Evolutionary conservation across 768 basidiomycete genomes (phyloP).

Genomic region (Rickenella mellea): DNA sequence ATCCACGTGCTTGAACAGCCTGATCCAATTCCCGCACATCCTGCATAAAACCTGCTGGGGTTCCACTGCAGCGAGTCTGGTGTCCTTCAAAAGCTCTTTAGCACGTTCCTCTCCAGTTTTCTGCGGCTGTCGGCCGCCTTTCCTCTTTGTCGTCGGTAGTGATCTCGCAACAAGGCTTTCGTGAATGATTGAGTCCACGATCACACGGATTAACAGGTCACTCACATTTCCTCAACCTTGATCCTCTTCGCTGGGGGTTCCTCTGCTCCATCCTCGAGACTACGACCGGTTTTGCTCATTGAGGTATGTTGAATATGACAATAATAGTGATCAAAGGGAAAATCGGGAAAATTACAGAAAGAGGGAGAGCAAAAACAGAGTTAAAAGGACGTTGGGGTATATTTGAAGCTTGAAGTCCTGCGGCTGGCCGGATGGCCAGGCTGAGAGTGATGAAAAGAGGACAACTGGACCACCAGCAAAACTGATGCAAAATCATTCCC

Average conservation of each 20-base stretch:
- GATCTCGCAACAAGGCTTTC: not conserved
- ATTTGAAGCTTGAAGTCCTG: too few relatives aligned
- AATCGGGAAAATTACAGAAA: too few relatives aligned
- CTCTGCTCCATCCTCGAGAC: not conserved
- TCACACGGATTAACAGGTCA: not conserved
- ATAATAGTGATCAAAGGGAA: too few relatives aligned
- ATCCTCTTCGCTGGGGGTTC: not conserved
- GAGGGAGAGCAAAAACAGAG: too few relatives aligned
- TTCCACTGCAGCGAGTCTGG: slow-evolving; percentile 24
- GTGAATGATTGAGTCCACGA: too few relatives aligned
- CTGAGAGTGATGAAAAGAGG: too few relatives aligned
- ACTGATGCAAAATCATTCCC: too few relatives aligned
- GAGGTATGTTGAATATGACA: too few relatives aligned
- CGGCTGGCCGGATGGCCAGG: too few relatives aligned
- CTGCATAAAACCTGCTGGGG: slow-evolving; percentile 47
- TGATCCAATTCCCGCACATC: slow-evolving; percentile 57
- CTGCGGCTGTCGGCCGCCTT: not conserved
- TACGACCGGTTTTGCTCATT: too few relatives aligned
- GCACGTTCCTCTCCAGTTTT: not conserved
- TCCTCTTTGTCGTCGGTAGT: not conserved
- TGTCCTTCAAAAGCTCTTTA: not conserved
- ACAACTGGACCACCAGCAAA: too few relatives aligned
- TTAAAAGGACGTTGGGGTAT: too few relatives aligned
- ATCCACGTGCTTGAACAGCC: slow-evolving; percentile 27
- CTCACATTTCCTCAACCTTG: not conserved